phyloP scores from a whole-genome alignment of 768 basidiomycete genomes.

The Phlebiopsis gigantea region DNA sequence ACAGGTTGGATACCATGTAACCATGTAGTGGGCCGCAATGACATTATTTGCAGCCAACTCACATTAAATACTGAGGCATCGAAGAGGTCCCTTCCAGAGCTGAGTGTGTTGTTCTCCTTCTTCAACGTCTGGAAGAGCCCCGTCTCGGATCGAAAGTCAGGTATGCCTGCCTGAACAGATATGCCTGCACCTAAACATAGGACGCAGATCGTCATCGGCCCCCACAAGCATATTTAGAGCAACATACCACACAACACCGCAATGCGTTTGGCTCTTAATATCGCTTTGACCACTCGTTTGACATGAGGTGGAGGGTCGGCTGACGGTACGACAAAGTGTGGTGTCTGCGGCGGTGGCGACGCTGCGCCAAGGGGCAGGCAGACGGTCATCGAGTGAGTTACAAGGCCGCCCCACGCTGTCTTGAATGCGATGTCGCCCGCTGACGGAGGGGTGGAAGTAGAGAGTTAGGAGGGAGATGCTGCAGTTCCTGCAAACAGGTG shows the following conservation, averaged over 20 bases:
- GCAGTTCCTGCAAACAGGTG: not conserved
- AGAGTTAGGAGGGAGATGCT: not conserved
- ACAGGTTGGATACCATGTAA: not conserved
- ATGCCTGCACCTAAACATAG: constrained; percentile 70
- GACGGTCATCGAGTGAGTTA: constrained; percentile 45
- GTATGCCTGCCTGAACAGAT: constrained; percentile 82
- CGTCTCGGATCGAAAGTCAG: constrained; percentile 80
- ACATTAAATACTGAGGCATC: constrained; percentile 89
- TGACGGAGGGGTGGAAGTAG: not conserved
- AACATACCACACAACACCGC: constrained; percentile 82
- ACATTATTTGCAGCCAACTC: constrained; percentile 24
- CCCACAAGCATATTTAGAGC: not conserved
- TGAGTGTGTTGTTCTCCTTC: constrained; percentile 67
- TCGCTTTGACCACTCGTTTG: constrained; percentile 52
- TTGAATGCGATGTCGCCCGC: not conserved
- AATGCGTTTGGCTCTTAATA: constrained; percentile 74
- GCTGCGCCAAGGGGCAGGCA: constrained; percentile 54
- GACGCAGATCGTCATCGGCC: not conserved
- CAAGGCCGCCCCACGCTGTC: not conserved
- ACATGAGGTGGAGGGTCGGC: constrained; percentile 42
- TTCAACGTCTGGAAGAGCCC: constrained; percentile 78
- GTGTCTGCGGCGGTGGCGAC: constrained; percentile 42
- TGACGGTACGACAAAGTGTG: constrained; percentile 51
- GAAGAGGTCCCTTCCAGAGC: constrained; percentile 83
- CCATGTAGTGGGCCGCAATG: not conserved